A percentile compares a stretch with the other conserved stretches of the same genome.
phyloP scores from a whole-genome alignment of 805 yeast species.

The Osmozyma mogii region DNA sequence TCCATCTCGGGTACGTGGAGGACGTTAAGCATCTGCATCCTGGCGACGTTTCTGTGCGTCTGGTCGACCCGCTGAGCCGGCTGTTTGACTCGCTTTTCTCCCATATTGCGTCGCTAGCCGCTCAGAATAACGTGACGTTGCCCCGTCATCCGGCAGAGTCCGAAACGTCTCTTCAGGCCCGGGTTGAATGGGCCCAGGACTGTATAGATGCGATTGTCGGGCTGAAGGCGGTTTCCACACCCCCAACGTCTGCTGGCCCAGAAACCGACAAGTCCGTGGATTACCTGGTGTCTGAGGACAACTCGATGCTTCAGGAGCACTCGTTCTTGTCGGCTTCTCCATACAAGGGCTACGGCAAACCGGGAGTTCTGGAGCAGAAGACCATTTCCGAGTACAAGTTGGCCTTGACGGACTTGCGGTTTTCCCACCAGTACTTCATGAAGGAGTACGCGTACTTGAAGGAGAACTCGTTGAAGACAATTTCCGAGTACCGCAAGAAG shows the following conservation, averaged over 20 bases:
- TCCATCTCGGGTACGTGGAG: conserved; percentile 41
- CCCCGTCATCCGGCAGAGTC: conserved; percentile 18
- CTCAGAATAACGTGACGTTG: conserved; percentile 31
- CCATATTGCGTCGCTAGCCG: conserved; percentile 40
- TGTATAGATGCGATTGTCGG: conserved; percentile 31
- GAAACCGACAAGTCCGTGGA: conserved; percentile 3
- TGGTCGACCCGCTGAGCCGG: background rate
- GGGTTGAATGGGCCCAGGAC: conserved; percentile 28
- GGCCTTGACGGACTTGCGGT: conserved; percentile 60
- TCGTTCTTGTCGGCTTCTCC: conserved; percentile 22
- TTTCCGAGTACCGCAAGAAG: conserved; percentile 47
- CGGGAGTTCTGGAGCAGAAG: conserved; percentile 12
- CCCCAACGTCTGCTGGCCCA: conserved; percentile 2
- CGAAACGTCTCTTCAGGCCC: conserved; percentile 14
- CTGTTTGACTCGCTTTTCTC: conserved; percentile 39
- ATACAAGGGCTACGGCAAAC: conserved; percentile 7
- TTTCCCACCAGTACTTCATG: conserved; percentile 62
- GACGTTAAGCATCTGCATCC: conserved; percentile 20
- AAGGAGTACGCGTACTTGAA: conserved; percentile 64
- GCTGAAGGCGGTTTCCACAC: conserved; percentile 1
- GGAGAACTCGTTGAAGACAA: conserved; percentile 42
- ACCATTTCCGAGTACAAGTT: conserved; percentile 36
- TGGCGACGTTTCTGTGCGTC: conserved; percentile 1
- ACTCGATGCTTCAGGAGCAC: conserved; percentile 20
- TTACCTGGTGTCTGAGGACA: conserved; percentile 7